Base-by-base conservation (phyloP, 345 rosid species). In the Erodium maritimum region DNA sequence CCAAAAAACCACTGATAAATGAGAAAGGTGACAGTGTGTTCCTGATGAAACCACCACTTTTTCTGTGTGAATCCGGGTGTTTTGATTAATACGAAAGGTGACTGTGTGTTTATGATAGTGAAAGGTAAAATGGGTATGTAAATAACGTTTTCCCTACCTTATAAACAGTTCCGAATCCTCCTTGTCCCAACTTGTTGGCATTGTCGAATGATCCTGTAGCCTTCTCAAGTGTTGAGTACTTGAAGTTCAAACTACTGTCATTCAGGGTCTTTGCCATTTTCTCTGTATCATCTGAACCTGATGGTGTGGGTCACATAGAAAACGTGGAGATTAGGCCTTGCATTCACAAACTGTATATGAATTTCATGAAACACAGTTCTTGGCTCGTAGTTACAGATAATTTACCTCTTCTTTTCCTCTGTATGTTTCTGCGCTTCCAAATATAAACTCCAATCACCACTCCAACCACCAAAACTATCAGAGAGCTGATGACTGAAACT, bases 91-190 rank as follows among this genome's bases (percentile, higher is more conserved):
- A n/a, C n/a, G n/a, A n/a, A n/a, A n/a, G n/a, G n/a, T n/a, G n/a
- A n/a, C n/a, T n/a, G n/a, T n/a, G n/a, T n/a, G n/a, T n/a, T n/a
- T n/a, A n/a, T n/a, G n/a, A n/a, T n/a, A n/a, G n/a, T n/a, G n/a
- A n/a, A n/a, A n/a, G n/a, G n/a, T n/a, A n/a, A n/a, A n/a, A n/a
- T n/a, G n/a, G n/a, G n/a, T n/a, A n/a, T n/a, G n/a, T n/a, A n/a
- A n/a, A n/a, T n/a, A n/a, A n/a, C n/a, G n/a, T n/a, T n/a, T n/a
- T n/a, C n/a, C 29, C 51, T 65, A 85, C 98, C 90, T 91, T 88
- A 68, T 91, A 88, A 37, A 91, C 98, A 57, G 94, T 83, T 59
- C 98, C 99, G 56, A 84, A 88, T 42, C 95, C 99, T 53, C 98
- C 98, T 66, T 91, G 98, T 57, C 98, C 98, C 23, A 88, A 90